Evolutionary conservation across 495 filamentous ascomycete species (phyloP), one percentile per base, ranked within the genome.

Genomic region (Xylaria venustula): DNA sequence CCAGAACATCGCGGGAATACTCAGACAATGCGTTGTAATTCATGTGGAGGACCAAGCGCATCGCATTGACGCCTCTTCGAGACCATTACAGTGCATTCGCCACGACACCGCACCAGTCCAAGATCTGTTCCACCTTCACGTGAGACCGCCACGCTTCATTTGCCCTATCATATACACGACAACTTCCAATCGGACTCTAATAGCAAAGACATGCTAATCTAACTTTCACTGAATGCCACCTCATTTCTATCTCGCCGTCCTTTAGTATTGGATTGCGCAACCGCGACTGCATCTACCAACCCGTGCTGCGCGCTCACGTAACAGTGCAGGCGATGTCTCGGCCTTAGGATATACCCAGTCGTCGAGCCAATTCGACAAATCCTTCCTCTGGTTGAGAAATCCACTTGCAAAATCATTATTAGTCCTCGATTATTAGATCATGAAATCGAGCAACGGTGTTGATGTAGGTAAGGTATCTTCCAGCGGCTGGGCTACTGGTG

Each of bases 321-420:
- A 23, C 22, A 25, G 17, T 41, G 37, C 4, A 45, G 40, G 14
- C 37, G n/a, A 34, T 4, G 34, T 53, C 3, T 14, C 17, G 45
- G 11, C 22, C 54, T 62, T 64, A 58, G 44, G 67, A 26, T 42
- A 71, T 54, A 51, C 79, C 77, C 71, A 82, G 71, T 64, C 73
- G 74, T 65, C 72, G 73, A 12, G 82, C 85, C 11, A 86, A 71
- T 62, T 81, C 79, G 37, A 81, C 46, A 60, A 88, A 82, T 5
- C 85, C 85, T 8, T 71, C 79, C 53, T 86, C 75, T 0, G 64
- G 72, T 40, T 72, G 65, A 8, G 50, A 60, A 44, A 89, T 71
- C 87, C 87, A 89, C 51, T 88, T 46, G 64, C 20, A 3, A 28
- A 3, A 44, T 22, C 4, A 28, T n/a, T 15, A 42, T 59, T 50